Percentiles rank a stretch among this genome's conserved stretches.
These are phyloP conservation scores for Kluyveromyces wickerhamii DNA, from an alignment of 805 yeast genomes.

Conservation along the genomic window DNA sequence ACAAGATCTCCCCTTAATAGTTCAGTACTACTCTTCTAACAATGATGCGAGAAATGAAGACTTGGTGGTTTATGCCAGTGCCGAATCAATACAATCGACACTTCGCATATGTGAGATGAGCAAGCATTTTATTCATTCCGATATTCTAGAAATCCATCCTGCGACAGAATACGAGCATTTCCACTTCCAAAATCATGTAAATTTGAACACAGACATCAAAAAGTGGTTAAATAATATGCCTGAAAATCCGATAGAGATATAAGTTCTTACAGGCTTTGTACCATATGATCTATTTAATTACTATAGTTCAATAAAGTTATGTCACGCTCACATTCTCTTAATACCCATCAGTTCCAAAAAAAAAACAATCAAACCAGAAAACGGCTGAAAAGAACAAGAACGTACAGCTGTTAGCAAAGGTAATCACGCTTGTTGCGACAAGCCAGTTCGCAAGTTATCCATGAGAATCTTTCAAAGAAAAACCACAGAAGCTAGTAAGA, in stretches of 20 bases:
- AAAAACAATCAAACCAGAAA: no score
- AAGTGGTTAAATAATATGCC: neutral
- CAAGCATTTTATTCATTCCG: neutral
- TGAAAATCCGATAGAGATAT: neutral
- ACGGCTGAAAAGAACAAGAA: no score
- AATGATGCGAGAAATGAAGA: neutral
- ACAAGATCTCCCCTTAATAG: neutral
- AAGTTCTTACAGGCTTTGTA: neutral
- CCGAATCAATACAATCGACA: neutral
- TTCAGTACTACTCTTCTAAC: conserved; percentile 1
- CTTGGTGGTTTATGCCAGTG: conserved; percentile 3
- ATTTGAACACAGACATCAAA: conserved; percentile 1
- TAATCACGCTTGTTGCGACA: no score
- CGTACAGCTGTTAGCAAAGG: no score
- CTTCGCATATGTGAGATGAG: neutral
- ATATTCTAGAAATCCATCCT: conserved; percentile 1
- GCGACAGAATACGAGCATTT: conserved; percentile 4
- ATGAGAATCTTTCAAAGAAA: conserved; percentile 23
- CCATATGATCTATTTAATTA: no score
- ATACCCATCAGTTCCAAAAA: no score
- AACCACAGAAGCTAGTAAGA: conserved; percentile 7
- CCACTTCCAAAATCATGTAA: conserved; percentile 1
- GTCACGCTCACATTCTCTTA: no score
- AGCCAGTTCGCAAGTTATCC: no score
- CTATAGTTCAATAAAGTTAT: no score